These are phyloP conservation scores for Aegilops bicornis DNA, from an alignment of 176 grass and related monocot species.

Conservation along the genomic window DNA sequence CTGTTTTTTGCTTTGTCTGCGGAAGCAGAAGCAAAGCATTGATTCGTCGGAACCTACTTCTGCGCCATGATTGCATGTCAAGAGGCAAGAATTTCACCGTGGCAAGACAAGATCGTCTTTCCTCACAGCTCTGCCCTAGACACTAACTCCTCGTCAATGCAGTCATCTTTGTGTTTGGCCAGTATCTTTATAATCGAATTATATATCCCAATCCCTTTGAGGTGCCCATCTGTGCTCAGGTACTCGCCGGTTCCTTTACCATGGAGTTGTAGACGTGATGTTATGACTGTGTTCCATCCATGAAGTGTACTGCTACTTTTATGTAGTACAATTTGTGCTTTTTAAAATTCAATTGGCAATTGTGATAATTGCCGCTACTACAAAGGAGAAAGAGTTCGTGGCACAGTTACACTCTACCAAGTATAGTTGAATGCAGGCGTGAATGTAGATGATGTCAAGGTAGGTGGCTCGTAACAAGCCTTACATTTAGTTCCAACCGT, in stretches of 20 bases:
- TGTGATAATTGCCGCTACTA: not conserved
- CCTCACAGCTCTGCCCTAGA: constrained; percentile 72
- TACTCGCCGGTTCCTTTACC: constrained; percentile 28
- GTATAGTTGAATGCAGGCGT: not conserved
- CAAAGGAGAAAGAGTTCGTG: not conserved
- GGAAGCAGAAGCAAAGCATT: not conserved
- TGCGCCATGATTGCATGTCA: not conserved
- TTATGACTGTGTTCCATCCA: not conserved
- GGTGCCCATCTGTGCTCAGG: constrained; percentile 79
- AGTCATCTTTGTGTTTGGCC: constrained; percentile 35
- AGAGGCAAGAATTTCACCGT: not conserved
- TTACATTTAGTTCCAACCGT: not conserved
- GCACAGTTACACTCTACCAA: not conserved
- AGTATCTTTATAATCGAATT: constrained; percentile 68
- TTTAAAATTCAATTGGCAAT: not conserved
- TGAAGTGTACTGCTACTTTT: not conserved
- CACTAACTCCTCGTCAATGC: constrained; percentile 28
- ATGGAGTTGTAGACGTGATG: not conserved
- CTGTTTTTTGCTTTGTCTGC: not conserved
- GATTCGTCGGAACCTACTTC: not conserved
- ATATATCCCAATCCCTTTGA: constrained; percentile 73
- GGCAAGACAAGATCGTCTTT: not conserved
- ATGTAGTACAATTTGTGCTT: not conserved
- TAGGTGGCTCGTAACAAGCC: not conserved
- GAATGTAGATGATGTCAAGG: not conserved